Conservation (phyloP, 352 stramenopile species). For the Phytophthora tentaculata region DNA sequence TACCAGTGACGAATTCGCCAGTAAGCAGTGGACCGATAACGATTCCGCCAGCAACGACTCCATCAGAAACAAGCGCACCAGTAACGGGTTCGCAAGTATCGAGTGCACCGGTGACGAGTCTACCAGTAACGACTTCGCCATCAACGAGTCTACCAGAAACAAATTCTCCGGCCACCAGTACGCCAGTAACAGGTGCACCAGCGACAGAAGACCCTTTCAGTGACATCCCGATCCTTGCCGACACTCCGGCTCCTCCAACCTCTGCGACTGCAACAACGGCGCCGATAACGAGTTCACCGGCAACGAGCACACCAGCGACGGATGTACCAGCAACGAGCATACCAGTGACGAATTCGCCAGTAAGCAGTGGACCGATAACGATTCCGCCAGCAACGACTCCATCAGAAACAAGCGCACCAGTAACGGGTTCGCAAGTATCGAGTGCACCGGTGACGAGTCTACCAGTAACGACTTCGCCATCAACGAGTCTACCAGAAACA, state of each 20-base stretch:
- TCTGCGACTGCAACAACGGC: neutral
- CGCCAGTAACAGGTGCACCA: neutral
- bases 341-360: too few species aligned
- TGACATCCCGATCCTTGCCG: constrained; percentile 16
- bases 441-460: too few species aligned
- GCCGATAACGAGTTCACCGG: neutral
- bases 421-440: too few species aligned
- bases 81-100: neutral
- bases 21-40: neutral
- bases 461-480: too few species aligned
- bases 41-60: neutral
- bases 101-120: too few species aligned
- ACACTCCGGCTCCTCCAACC: neutral
- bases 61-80: neutral
- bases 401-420: neutral
- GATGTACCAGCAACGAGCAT: neutral
- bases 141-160: neutral
- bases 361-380: too few species aligned
- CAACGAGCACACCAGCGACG: neutral
- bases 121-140: neutral
- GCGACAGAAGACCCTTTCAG: constrained; percentile 19
- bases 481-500: neutral
- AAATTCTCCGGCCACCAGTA: too few species aligned
- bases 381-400: neutral
- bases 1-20: neutral